Conservation (phyloP, 2,329 filamentous ascomycete species). For the Colletotrichum eleusines region DNA sequence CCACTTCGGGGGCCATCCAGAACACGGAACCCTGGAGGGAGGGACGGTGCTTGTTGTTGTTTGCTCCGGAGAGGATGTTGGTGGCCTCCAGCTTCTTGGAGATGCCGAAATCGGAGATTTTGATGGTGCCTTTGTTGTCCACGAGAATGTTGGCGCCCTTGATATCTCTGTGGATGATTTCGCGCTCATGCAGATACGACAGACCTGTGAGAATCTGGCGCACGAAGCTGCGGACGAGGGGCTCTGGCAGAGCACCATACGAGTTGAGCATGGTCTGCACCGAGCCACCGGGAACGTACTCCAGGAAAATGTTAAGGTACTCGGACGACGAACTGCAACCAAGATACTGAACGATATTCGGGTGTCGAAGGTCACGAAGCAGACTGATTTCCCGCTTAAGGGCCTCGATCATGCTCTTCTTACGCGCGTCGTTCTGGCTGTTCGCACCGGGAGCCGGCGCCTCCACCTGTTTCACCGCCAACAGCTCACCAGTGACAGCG, state of each 20-base stretch:
- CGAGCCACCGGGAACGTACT: constrained; percentile 97
- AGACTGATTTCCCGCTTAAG: constrained; percentile 97
- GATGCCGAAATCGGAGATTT: constrained; percentile 99
- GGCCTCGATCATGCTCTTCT: constrained; percentile 98
- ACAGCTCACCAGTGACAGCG: constrained; percentile 94
- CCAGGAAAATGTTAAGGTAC: constrained; percentile 98
- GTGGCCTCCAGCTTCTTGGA: constrained; percentile 96
- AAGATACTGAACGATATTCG: constrained; percentile 98
- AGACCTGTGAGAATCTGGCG: constrained; percentile 94
- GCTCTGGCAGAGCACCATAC: constrained; percentile 94
- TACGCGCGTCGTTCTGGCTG: constrained; percentile 86
- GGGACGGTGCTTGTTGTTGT: constrained; percentile 75
- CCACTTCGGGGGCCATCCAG: constrained; percentile 99
- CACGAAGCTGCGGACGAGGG: constrained; percentile 94
- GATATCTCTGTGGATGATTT: constrained; percentile 99
- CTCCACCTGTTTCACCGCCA: constrained; percentile 98
- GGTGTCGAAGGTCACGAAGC: constrained; percentile 91
- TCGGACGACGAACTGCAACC: constrained; percentile 92
- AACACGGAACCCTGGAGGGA: constrained; percentile 98
- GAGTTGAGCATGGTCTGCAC: constrained; percentile 99
- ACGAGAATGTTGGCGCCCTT: constrained; percentile 99
- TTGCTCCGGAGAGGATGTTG: constrained; percentile 79
- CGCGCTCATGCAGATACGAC: constrained; percentile 91
- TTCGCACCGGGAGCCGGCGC: constrained; percentile 82
- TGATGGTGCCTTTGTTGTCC: constrained; percentile 98